phyloP scores from a whole-genome alignment of 192 early-diverging fungal species.

The Coemansia sp. region DNA sequence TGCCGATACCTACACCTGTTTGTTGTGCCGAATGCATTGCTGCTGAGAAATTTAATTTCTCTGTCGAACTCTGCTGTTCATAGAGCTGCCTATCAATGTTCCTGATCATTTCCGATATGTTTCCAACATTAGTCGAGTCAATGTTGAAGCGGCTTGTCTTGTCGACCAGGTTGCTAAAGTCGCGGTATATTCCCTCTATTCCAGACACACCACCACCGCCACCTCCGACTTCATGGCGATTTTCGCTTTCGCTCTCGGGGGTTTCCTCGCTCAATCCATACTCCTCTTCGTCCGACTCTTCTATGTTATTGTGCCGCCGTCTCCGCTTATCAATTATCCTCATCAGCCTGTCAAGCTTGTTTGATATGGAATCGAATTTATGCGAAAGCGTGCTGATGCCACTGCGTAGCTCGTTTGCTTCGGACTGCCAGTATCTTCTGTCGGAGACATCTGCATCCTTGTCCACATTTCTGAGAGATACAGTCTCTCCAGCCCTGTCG shows the following conservation, averaged over 20 bases:
- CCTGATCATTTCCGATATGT: slow-evolving; percentile 31
- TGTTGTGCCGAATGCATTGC: slow-evolving; percentile 6
- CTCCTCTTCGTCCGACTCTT: slow-evolving; percentile 10
- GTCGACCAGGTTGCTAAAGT: slow-evolving; percentile 29
- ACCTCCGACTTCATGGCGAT: neutral
- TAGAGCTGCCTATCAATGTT: slow-evolving; percentile 11
- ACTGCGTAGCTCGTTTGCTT: slow-evolving; percentile 24
- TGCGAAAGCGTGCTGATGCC: slow-evolving; percentile 26
- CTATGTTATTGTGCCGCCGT: neutral
- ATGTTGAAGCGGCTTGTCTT: slow-evolving; percentile 37
- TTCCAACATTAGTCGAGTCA: slow-evolving; percentile 32
- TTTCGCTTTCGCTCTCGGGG: neutral
- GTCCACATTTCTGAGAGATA: neutral
- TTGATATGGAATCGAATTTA: slow-evolving; percentile 34
- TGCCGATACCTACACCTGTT: neutral
- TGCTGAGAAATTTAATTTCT: neutral
- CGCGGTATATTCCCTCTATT: neutral
- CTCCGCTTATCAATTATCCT: slow-evolving; percentile 19
- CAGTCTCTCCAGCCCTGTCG: neutral
- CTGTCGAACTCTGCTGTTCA: neutral
- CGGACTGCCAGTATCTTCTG: slow-evolving; percentile 13
- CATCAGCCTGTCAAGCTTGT: slow-evolving; percentile 36
- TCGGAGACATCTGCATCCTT: neutral
- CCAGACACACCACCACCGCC: neutral
- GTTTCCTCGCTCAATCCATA: slow-evolving; percentile 12